A percentile compares a stretch with the other conserved stretches of the same genome.
These are phyloP conservation scores for Sporothrix luriei DNA, from an alignment of 2,329 filamentous ascomycete genomes.

Conservation along the genomic window DNA sequence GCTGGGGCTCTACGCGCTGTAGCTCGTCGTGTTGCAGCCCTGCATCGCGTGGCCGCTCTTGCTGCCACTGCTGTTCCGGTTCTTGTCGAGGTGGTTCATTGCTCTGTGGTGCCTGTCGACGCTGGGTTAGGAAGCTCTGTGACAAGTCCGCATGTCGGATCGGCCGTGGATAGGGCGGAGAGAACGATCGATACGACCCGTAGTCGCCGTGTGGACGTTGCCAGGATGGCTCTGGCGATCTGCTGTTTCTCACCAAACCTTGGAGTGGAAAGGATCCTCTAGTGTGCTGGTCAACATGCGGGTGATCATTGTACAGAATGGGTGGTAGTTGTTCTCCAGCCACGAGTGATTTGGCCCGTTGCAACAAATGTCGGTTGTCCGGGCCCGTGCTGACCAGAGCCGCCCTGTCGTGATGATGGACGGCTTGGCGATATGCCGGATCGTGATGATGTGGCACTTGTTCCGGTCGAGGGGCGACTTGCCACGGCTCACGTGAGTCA, in stretches of 20 bases:
- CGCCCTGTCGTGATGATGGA: too few relatives aligned
- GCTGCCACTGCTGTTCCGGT: too few relatives aligned
- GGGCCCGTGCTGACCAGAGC: too few relatives aligned
- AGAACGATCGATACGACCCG: background rate
- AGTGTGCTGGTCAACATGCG: background rate
- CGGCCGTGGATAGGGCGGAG: background rate
- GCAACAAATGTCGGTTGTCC: too few relatives aligned
- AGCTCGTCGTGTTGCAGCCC: background rate
- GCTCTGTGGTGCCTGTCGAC: background rate
- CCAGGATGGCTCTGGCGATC: background rate
- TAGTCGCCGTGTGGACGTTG: background rate
- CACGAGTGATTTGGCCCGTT: too few relatives aligned
- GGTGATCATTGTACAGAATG: background rate
- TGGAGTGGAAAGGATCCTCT: background rate
- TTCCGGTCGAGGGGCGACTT: too few relatives aligned
- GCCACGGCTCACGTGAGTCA: background rate
- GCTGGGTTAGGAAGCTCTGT: background rate
- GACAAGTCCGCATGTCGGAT: background rate
- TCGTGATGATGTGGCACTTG: too few relatives aligned
- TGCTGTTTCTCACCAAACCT: background rate
- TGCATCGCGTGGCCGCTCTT: background rate
- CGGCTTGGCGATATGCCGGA: too few relatives aligned
- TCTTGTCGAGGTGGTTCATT: too few relatives aligned
- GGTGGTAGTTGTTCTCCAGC: background rate
- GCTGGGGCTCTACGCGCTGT: background rate